Evolutionary conservation across 2,329 filamentous ascomycete species (phyloP), one percentile per base, ranked within the genome.

Genomic region (Huntiella savannae): DNA sequence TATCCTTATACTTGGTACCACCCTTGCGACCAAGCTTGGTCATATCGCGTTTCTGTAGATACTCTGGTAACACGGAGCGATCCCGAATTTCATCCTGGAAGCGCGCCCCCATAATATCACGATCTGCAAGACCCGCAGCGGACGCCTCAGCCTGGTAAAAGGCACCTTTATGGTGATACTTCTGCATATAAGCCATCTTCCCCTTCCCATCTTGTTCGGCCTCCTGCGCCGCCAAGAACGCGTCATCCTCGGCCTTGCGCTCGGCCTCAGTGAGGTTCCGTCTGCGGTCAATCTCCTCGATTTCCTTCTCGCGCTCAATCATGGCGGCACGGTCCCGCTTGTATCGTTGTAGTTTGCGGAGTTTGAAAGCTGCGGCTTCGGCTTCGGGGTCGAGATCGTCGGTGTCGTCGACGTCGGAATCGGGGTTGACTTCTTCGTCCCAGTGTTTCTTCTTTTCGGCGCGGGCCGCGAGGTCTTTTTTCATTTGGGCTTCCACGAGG

Each of bases 161-260:
- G 12, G 91, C 91, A 42, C 91, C 91, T 64, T 87, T 88, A 69
- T 98, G 91, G 62, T 84, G 87, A 65, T 96, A 98, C 59, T 87
- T 86, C 58, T 95, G 87, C 82, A 96, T 84, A 60, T 77, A 95
- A 2, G 73, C 73, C 70, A 91, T 84, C 62, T 88, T 81, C 45
- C 85, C 85, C 50, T 80, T 79, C 43, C 68, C 62, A 51, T 82
- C 77, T 55, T 83, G 82, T 52, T 93, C 86, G 51, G 82, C 81
- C 54, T 80, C 76, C 62, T 96, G 88, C 53, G 71, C 69, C 1
- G 78, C 77, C 13, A 96, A 65, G 60, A 76, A 83, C 43, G 72
- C 82, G 38, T 77, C 73, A 60, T 98, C 91, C 60, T 98, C 91
- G 49, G 76, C 79, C 49, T 79, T 76, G 41, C 91, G 75, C 62